Evolutionary conservation across 2,329 filamentous ascomycete species (phyloP), one percentile per base, ranked within the genome.

Genomic region (Beauveria asiatica): DNA sequence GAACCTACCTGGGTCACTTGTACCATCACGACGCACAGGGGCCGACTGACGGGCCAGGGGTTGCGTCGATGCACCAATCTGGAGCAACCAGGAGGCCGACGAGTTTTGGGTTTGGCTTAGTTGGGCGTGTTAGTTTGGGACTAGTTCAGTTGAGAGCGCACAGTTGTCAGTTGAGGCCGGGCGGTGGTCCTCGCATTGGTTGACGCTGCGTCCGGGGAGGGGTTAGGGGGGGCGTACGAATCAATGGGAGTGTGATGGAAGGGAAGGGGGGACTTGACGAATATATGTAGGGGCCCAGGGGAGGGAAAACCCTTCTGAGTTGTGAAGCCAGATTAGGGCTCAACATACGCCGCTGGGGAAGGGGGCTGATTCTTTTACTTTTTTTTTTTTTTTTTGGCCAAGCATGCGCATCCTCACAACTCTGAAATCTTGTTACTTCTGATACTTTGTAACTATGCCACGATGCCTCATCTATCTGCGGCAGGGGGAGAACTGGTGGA

Each of bases 121-220:
- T 42, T 44, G 33, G 46, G 56, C 39, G 33, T 37, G 33, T 30
- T 51, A 48, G 55, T 19, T 42, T 42, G 46, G 37, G n/a, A n/a
- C 53, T 48, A 56, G 56, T 52, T 59, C 48, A 59, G 56, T 59
- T 59, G 56, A 59, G 56, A 41, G 46, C 55, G 21, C 55, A 50
- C 53, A 57, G 54, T 57, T 50, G 56, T 57, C 54, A 55, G 52
- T 57, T 37, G 33, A 59, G 56, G 33, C 56, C 46, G 46, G 48
- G 56, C 56, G 39, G 39, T 30, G 56, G 10, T 13, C 11, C 17
- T 41, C 21, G 55, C 46, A 57, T 57, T 50, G 55, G 55, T 44
- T 37, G 33, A 39, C 55, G 27, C 50, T 3, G 21, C 11, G 7
- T 49, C 42, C 8, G 13, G 23, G 48, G 17, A 11, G 25, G 17